phyloP scores from a whole-genome alignment of 1,284 basidiomycete species.

The Heterobasidion parviporum region DNA sequence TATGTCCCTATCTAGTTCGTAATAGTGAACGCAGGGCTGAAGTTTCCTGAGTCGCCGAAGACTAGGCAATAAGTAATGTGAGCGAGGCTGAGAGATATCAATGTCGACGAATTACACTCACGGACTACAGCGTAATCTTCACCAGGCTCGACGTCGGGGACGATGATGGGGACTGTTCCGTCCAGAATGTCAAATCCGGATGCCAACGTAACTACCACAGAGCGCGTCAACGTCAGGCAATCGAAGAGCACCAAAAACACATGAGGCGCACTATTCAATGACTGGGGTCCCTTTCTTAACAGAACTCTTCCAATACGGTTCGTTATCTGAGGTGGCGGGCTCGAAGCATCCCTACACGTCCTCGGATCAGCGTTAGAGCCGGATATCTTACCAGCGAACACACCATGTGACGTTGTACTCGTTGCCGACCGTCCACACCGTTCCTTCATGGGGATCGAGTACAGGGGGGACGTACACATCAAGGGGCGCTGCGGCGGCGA shows the following conservation, averaged over 20 bases:
- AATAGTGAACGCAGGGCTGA: slow-evolving; percentile 28
- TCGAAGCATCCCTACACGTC: slow-evolving; percentile 13
- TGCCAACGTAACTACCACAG: slow-evolving; percentile 11
- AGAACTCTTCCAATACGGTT: slow-evolving; percentile 14
- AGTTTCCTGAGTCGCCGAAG: slow-evolving; percentile 45
- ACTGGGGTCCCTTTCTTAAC: slow-evolving; percentile 12
- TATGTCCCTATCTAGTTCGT: background rate
- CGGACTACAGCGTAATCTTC: slow-evolving; percentile 18
- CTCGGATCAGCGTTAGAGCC: background rate
- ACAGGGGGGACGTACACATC: slow-evolving; percentile 18
- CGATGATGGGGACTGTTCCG: slow-evolving; percentile 17
- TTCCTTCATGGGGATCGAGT: slow-evolving; percentile 15
- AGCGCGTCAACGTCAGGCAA: background rate
- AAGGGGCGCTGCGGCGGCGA: slow-evolving; percentile 9
- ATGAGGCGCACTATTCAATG: slow-evolving; percentile 4
- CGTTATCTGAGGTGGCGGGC: slow-evolving; percentile 17
- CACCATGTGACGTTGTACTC: slow-evolving; percentile 21
- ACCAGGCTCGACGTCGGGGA: slow-evolving; percentile 16
- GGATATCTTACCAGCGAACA: background rate
- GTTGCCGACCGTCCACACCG: slow-evolving; percentile 18
- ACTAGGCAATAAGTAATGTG: slow-evolving; percentile 20
- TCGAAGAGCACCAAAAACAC: slow-evolving; percentile 1
- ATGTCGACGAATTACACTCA: slow-evolving; percentile 5
- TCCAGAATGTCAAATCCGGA: slow-evolving; percentile 15
- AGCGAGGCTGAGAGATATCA: background rate